phyloP scores from a whole-genome alignment of 148 eudicot species.

The Cornus florida region DNA sequence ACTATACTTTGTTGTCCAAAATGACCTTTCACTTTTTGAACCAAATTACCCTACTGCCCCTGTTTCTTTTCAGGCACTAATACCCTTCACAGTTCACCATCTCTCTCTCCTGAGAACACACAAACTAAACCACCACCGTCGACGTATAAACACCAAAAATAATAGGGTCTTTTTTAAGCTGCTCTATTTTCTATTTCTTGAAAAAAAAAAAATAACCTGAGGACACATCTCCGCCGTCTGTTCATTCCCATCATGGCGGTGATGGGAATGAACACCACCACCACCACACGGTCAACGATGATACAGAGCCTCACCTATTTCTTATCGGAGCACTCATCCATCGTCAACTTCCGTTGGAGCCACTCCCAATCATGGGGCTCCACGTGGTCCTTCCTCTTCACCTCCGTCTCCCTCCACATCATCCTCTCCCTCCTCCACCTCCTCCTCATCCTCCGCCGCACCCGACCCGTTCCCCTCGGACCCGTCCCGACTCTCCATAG shows the following conservation, averaged over 20 bases:
- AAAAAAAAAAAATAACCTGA: not conserved
- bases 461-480: constrained; percentile 50
- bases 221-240: not conserved
- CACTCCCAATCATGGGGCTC: constrained; percentile 66
- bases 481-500: constrained; percentile 76
- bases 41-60: too few relatives aligned
- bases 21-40: too few relatives aligned
- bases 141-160: too few relatives aligned
- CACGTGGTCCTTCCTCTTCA: constrained; percentile 75
- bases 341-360: constrained; percentile 73
- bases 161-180: too few relatives aligned
- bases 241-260: not conserved
- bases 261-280: not conserved
- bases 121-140: not conserved
- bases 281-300: not conserved
- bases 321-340: constrained; percentile 65
- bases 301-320: constrained; percentile 25
- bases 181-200: too few relatives aligned
- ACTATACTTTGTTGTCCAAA: too few relatives aligned
- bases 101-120: not conserved
- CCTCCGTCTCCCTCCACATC: constrained; percentile 55
- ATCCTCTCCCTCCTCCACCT: constrained; percentile 31
- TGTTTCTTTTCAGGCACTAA: too few relatives aligned
- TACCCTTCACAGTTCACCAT: not conserved
- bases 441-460: constrained; percentile 33